Evolutionary conservation across 306 rosid species (phyloP).

Genomic region (Cicer yamashitae): DNA sequence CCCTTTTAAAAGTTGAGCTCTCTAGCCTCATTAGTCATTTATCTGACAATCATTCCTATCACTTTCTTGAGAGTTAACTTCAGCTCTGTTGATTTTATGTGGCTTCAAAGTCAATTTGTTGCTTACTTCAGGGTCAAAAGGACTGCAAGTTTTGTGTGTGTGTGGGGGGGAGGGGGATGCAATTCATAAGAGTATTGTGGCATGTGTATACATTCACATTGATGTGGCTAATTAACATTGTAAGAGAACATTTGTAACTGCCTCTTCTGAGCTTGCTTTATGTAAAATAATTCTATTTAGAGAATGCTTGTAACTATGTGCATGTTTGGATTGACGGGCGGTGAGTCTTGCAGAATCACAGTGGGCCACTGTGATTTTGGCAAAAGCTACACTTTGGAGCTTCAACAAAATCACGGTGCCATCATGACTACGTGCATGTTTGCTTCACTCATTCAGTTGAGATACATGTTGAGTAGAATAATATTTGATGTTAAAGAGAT

Average conservation of each 20-base stretch:
- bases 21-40: slow-evolving; percentile 24
- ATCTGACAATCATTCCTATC: slow-evolving; percentile 19
- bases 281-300: slow-evolving; percentile 14
- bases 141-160: slow-evolving; percentile 4
- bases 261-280: slow-evolving; percentile 24
- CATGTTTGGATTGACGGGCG: too few species aligned
- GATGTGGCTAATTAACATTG: slow-evolving; percentile 17
- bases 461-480: slow-evolving; percentile 3
- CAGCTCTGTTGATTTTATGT: slow-evolving; percentile 36
- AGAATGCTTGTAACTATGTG: slow-evolving; percentile 1
- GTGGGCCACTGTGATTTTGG: too few species aligned
- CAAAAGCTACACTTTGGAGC: too few species aligned
- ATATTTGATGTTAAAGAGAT: slow-evolving; percentile 27
- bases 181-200: not conserved
- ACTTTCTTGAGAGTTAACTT: slow-evolving; percentile 22
- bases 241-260: slow-evolving; percentile 10
- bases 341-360: too few species aligned
- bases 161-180: not conserved
- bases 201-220: not conserved
- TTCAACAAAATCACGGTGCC: too few species aligned
- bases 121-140: slow-evolving; percentile 28
- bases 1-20: slow-evolving; percentile 28
- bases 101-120: slow-evolving; percentile 29
- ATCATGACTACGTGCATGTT: too few species aligned
- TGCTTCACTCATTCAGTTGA: slow-evolving; percentile 14